Base-by-base conservation (phyloP, 768 basidiomycete genomes). In the Suillus brevipes region DNA sequence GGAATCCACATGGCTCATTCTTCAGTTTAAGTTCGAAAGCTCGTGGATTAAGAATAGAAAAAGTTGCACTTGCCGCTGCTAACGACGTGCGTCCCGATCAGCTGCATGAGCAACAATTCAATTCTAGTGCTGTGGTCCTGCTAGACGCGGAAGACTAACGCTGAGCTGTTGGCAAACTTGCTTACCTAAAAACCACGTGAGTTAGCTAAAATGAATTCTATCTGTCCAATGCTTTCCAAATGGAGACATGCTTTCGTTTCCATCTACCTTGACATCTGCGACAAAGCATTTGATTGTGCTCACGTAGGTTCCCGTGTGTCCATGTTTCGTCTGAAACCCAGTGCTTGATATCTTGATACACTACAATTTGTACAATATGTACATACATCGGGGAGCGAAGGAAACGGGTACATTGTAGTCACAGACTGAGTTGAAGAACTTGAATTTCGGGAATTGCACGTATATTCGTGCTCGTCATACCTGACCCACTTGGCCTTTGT, bases 401-500 rank as follows among this genome's bases (percentile, higher is more conserved):
- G 53, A 55, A 55, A 55, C 12, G 3, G 31, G 53, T 55, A 13
- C 20, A 6, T 31, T 6, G 53, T n/a, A 55, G 53, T 55, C 53
- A n/a, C 53, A n/a, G 53, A 55, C 53, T 13, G 3, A 13, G 18
- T 28, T 31, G 6, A 13, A 28, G 25, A 20, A 42, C 7, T 18
- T 31, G 25, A 20, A 42, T 13, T 18, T 31, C 4, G 16, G 25
- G 38, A 40, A 55, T 40, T 6, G 25, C 37, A 28, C 10, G 18
- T 28, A 6, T 59, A 59, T 42, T 16, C 10, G 53, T 10, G 34
- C 57, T 13, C 63, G 74, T 83, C 80, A 91, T 72, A 84, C 89
- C 67, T 78, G 78, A 70, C 83, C 86, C 64, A 76, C 82, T 70
- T 80, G 86, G 53, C 84, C 87, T 78, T 82, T 84, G 72, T 89